phyloP scores from a whole-genome alignment of 164 flowering plant genomes.

The Aristolochia contorta region DNA sequence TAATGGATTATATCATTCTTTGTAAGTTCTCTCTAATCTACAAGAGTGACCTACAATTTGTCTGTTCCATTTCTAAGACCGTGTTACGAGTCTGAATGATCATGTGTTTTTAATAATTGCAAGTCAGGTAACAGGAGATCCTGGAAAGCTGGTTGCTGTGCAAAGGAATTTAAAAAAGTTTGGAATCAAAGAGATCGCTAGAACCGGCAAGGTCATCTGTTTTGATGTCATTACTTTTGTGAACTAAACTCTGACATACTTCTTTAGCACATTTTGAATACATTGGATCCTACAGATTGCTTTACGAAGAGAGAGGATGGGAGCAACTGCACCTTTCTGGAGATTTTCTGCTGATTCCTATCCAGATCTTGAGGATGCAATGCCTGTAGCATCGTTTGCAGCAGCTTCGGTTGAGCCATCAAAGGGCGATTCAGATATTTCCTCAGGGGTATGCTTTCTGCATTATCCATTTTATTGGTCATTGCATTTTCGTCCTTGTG shows the following conservation, averaged over 20 bases:
- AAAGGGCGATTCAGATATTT: constrained; percentile 16
- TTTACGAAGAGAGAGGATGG: constrained; percentile 82
- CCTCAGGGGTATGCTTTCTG: constrained; percentile 38
- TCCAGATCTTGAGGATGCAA: constrained; percentile 65
- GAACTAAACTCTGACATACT: not conserved
- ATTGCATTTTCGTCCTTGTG: not conserved
- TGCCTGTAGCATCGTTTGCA: constrained; percentile 19
- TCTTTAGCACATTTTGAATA: not conserved
- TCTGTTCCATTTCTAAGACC: not conserved
- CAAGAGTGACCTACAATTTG: no score
- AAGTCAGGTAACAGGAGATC: constrained; percentile 93
- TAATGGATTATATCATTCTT: constrained; percentile 9
- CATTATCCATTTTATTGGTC: not conserved
- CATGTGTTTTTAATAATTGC: constrained; percentile 2
- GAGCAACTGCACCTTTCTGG: constrained; percentile 95
- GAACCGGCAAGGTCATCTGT: constrained; percentile 83
- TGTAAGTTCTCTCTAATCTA: no score
- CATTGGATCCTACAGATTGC: constrained; percentile 59
- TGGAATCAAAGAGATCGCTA: constrained; percentile 81
- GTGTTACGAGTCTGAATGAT: not conserved
- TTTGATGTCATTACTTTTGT: not conserved
- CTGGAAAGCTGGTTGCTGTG: constrained; percentile 91
- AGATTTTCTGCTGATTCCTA: constrained; percentile 93
- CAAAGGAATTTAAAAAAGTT: constrained; percentile 69
- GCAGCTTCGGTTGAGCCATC: constrained; percentile 11